These are phyloP conservation scores for Umbelopsis isabellina DNA, from an alignment of 192 early-diverging fungal species.

Conservation along the genomic window DNA sequence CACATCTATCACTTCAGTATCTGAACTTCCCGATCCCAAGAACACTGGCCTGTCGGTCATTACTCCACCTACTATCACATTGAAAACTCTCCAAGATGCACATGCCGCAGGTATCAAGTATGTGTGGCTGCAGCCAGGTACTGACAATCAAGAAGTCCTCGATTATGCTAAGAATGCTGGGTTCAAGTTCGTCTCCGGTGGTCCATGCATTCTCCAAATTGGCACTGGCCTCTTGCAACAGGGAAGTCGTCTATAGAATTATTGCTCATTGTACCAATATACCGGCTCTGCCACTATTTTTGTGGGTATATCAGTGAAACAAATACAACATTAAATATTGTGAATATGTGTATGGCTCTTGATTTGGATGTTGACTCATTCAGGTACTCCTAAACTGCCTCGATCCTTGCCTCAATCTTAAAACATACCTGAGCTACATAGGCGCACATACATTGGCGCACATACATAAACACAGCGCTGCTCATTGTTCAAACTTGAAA, in stretches of 20 bases:
- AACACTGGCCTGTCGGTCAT: constrained; percentile 66
- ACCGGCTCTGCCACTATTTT: background rate
- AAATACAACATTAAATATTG: too few species aligned
- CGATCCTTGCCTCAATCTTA: too few species aligned
- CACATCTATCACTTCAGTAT: constrained; percentile 43
- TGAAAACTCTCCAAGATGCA: constrained; percentile 59
- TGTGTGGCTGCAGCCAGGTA: constrained; percentile 78
- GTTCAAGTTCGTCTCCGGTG: constrained; percentile 61
- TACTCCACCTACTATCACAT: constrained; percentile 70
- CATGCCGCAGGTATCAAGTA: constrained; percentile 60
- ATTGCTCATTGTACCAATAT: background rate
- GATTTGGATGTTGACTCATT: too few species aligned
- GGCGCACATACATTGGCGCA: too few species aligned
- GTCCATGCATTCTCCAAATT: constrained; percentile 69
- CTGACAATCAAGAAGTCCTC: constrained; percentile 58
- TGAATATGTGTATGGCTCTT: too few species aligned
- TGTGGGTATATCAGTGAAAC: too few species aligned
- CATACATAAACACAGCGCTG: too few species aligned
- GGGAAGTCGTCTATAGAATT: constrained; percentile 26
- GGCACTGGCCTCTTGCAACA: constrained; percentile 31
- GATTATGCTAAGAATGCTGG: constrained; percentile 46
- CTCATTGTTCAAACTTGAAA: too few species aligned
- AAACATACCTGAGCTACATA: too few species aligned
- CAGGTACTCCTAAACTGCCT: too few species aligned
- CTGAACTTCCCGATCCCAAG: constrained; percentile 37